Conservation (phyloP, 1,284 basidiomycete genomes). For the Fistulinella staudtii region DNA sequence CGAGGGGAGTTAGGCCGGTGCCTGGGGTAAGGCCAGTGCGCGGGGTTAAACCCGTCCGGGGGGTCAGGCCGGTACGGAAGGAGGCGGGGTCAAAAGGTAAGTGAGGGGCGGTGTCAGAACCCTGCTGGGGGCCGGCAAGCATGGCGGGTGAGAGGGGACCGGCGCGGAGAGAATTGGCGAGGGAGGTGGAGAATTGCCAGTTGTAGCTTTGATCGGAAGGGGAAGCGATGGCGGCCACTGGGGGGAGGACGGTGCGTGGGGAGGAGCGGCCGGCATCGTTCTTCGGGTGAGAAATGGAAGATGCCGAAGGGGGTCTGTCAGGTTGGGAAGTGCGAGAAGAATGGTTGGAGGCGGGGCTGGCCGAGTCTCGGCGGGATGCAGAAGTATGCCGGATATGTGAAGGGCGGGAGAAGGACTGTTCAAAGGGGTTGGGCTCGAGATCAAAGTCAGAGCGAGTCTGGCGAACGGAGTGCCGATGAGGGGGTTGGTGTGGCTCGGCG, state of each 20-base stretch:
- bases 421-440: constrained; percentile 94
- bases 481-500: constrained; percentile 15
- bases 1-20: constrained; percentile 81
- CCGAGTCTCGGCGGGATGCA: constrained; percentile 38
- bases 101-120: constrained; percentile 34
- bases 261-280: constrained; percentile 32
- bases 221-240: constrained; percentile 80
- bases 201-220: constrained; percentile 75
- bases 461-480: constrained; percentile 24
- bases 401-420: constrained; percentile 79
- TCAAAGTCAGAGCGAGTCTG: constrained; percentile 66
- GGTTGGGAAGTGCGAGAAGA: constrained; percentile 36
- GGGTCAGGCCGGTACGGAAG: constrained; percentile 82
- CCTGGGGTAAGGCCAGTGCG: constrained; percentile 80
- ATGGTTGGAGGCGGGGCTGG: constrained; percentile 38
- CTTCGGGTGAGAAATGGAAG: constrained; percentile 33
- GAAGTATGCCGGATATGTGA: constrained; percentile 47
- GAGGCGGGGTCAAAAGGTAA: constrained; percentile 70
- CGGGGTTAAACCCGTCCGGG: constrained; percentile 72
- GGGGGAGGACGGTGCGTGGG: constrained; percentile 72
- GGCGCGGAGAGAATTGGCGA: constrained; percentile 76
- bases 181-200: constrained; percentile 65
- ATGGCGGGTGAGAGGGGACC: constrained; percentile 94
- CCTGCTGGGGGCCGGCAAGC: constrained; percentile 79
- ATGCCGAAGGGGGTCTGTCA: constrained; percentile 38